A percentile compares a stretch with the other conserved stretches of the same genome.
Conservation (phyloP, 1,139 yeast genomes). For the Wickerhamomyces sp. region DNA sequence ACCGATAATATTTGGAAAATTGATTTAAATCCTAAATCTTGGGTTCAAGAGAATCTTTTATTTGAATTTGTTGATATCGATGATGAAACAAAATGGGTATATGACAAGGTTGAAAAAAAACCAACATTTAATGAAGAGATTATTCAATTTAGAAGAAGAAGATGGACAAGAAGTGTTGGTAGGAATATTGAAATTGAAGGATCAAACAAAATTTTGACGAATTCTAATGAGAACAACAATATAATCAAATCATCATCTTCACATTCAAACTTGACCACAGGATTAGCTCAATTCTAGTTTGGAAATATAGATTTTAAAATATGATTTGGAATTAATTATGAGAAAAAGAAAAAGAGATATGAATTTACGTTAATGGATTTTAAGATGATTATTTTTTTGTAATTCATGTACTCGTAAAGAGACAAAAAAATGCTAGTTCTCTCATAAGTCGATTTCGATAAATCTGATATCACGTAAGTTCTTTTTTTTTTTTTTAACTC, state of each 20-base stretch:
- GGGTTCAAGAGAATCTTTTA: slow-evolving; percentile 51
- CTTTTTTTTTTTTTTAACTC: no score
- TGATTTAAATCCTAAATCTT: slow-evolving; percentile 51
- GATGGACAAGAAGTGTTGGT: slow-evolving; percentile 44
- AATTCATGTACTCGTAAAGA: background rate
- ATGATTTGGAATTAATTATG: no score
- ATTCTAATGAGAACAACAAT: background rate
- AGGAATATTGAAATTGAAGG: slow-evolving; percentile 14
- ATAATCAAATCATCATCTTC: background rate
- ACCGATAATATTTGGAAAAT: slow-evolving; percentile 46
- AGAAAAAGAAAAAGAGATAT: no score
- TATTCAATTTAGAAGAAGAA: slow-evolving; percentile 42
- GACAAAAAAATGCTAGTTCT: no score
- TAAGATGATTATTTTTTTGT: background rate
- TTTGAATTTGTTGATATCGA: slow-evolving; percentile 49
- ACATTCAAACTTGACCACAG: background rate
- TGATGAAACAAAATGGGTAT: slow-evolving; percentile 74
- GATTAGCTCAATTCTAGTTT: no score
- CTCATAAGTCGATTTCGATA: no score
- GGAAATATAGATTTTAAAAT: background rate
- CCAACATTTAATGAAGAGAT: no score
- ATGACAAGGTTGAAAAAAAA: slow-evolving; percentile 42
- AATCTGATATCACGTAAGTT: background rate
- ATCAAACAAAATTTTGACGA: background rate
- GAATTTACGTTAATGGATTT: background rate